Percentiles rank a stretch among this genome's conserved stretches.
phyloP scores from a whole-genome alignment of 208 protist species.

The Zelonia costaricensis region DNA sequence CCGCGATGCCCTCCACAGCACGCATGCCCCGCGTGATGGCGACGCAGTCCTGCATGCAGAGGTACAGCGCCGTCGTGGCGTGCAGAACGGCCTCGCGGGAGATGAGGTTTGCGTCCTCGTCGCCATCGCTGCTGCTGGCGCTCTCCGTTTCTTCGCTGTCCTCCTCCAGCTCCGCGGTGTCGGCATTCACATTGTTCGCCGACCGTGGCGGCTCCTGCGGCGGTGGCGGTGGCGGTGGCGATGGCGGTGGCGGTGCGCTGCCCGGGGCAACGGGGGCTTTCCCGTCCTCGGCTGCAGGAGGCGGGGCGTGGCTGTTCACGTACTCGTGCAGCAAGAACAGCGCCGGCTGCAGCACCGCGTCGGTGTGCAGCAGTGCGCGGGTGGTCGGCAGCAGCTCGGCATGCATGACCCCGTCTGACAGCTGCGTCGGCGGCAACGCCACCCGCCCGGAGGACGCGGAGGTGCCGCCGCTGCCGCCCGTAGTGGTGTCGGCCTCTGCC shows the following conservation, averaged over 20 bases:
- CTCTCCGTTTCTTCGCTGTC: conserved; percentile 5
- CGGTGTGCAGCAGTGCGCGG: conserved; percentile 73
- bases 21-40: conserved; percentile 32
- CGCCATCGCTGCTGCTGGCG: conserved; percentile 15
- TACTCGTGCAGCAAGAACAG: conserved; percentile 49
- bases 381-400: conserved; percentile 47
- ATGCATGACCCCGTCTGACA: conserved; percentile 24
- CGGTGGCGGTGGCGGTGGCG: not conserved
- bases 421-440: conserved; percentile 24
- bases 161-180: not conserved
- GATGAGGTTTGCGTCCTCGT: conserved; percentile 17
- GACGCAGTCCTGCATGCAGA: conserved; percentile 51
- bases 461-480: not conserved
- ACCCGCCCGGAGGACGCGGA: not conserved
- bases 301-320: conserved; percentile 9
- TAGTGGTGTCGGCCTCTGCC: conserved; percentile 7
- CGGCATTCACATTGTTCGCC: not conserved
- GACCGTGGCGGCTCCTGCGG: not conserved
- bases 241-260: not conserved
- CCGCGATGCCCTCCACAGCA: conserved; percentile 4
- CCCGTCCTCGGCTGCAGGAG: not conserved
- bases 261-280: not conserved
- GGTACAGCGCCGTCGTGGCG: conserved; percentile 63
- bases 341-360: conserved; percentile 64
- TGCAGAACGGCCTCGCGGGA: conserved; percentile 47